A percentile compares a stretch with the other conserved stretches of the same genome.
Evolutionary conservation across 1,284 basidiomycete species (phyloP).

Genomic region (Ustilago sp.): DNA sequence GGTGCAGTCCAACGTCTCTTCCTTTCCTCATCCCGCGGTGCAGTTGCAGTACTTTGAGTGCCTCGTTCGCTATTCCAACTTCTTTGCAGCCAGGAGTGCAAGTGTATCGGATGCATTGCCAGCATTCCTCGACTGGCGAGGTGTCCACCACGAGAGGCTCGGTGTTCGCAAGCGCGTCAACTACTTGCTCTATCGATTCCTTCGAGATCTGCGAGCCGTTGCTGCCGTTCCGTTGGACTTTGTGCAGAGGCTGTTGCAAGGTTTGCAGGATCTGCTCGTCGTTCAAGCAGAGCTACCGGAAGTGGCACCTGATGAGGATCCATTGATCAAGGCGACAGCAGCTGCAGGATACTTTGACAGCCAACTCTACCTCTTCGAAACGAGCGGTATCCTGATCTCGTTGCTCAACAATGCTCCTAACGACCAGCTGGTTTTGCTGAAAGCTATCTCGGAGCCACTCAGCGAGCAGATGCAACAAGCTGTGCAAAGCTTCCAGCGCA

Average conservation of each 20-base stretch:
- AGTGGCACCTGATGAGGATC: conserved; percentile 75
- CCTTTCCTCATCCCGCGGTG: conserved; percentile 88
- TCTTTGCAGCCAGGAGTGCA: conserved; percentile 88
- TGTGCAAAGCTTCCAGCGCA: conserved; percentile 72
- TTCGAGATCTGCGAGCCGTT: conserved; percentile 79
- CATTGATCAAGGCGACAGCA: conserved; percentile 81
- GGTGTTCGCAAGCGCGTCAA: conserved; percentile 83
- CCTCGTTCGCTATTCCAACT: conserved; percentile 89
- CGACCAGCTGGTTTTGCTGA: conserved; percentile 77
- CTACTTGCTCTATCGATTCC: conserved; percentile 93
- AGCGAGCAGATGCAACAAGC: conserved; percentile 80
- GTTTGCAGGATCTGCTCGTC: conserved; percentile 72
- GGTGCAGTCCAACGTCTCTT: conserved; percentile 83
- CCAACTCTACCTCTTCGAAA: conserved; percentile 95
- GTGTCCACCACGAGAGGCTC: conserved; percentile 83
- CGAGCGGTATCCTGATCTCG: conserved; percentile 85
- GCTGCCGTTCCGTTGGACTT: conserved; percentile 82
- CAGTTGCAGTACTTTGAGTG: conserved; percentile 94
- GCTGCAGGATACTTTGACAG: conserved; percentile 83
- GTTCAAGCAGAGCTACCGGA: conserved; percentile 72
- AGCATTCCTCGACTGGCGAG: conserved; percentile 89
- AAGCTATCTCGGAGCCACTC: conserved; percentile 83
- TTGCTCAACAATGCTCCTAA: conserved; percentile 77
- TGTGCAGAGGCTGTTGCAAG: conserved; percentile 72
- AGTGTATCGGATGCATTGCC: conserved; percentile 79